Percentiles rank a stretch among this genome's conserved stretches.
Evolutionary conservation across 2,329 filamentous ascomycete species (phyloP).

Genomic region (Aspergillus alliaceus): DNA sequence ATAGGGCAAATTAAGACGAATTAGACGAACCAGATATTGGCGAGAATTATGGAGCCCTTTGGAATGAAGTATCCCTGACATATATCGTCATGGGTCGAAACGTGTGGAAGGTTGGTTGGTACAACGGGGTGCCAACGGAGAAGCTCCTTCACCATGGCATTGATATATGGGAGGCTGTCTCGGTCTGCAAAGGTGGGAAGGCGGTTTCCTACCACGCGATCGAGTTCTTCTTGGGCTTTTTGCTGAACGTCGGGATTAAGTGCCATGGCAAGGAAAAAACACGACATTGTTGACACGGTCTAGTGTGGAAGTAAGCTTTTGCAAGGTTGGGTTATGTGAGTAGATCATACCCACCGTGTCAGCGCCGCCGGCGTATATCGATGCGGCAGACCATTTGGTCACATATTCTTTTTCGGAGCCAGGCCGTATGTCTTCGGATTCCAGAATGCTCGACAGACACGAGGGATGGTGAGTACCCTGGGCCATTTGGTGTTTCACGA

Average conservation of each 20-base stretch:
- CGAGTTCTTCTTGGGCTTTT: conserved; percentile 19
- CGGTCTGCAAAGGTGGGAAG: conserved; percentile 16
- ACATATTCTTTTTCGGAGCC: conserved; percentile 32
- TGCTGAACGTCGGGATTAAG: conserved; percentile 16
- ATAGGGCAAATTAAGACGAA: too few relatives aligned
- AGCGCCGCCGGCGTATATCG: conserved; percentile 45
- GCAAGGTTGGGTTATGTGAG: too few relatives aligned
- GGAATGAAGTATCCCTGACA: conserved; percentile 31
- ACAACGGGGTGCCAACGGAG: conserved; percentile 32
- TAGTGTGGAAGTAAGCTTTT: neutral
- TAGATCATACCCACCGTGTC: conserved; percentile 34
- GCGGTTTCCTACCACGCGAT: conserved; percentile 11
- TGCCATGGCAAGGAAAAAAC: conserved; percentile 21
- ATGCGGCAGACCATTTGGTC: conserved; percentile 34
- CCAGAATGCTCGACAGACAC: conserved; percentile 41
- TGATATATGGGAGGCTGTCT: conserved; percentile 31
- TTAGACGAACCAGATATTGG: conserved; percentile 36
- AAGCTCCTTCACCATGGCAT: conserved; percentile 34
- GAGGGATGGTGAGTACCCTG: conserved; percentile 34
- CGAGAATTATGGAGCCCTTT: conserved; percentile 36
- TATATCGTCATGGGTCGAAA: conserved; percentile 21
- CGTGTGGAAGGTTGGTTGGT: conserved; percentile 28
- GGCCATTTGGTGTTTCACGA: conserved; percentile 44
- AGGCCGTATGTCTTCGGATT: conserved; percentile 7
- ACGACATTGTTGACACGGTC: conserved; percentile 16